Evolutionary conservation across 2,329 filamentous ascomycete species (phyloP).

Genomic region (Sarocladiaceae sp.): DNA sequence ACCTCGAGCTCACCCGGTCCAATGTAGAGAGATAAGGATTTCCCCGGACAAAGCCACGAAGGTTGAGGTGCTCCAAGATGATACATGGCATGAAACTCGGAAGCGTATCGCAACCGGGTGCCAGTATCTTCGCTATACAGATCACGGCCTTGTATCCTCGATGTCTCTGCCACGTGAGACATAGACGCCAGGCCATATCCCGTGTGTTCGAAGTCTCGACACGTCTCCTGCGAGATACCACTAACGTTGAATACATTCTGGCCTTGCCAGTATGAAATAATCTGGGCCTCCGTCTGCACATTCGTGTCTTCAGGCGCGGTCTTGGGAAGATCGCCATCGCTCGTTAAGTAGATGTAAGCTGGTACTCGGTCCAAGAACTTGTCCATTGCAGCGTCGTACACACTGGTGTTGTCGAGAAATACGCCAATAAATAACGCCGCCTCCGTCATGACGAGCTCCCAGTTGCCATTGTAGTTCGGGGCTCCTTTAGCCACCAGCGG

Average conservation of each 20-base stretch:
- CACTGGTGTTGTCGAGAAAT: conserved; percentile 17
- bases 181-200: conserved; percentile 21
- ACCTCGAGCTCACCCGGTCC: conserved; percentile 6
- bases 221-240: conserved; percentile 21
- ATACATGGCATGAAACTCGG: conserved; percentile 20
- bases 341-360: conserved; percentile 19
- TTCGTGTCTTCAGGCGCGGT: conserved; percentile 3
- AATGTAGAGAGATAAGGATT: background rate
- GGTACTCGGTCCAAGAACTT: conserved; percentile 18
- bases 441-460: conserved; percentile 18
- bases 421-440: conserved; percentile 19
- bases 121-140: conserved; percentile 18
- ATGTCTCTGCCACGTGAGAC: conserved; percentile 21
- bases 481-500: conserved; percentile 16
- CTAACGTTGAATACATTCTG: conserved; percentile 14
- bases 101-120: conserved; percentile 16
- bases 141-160: conserved; percentile 21
- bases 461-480: conserved; percentile 17
- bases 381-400: conserved; percentile 18
- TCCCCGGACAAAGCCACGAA: conserved; percentile 17
- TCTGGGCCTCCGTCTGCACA: conserved; percentile 1
- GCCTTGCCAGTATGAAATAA: conserved; percentile 13
- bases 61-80: conserved; percentile 14
- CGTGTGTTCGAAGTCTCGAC: conserved; percentile 22
- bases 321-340: conserved; percentile 14